A percentile compares a stretch with the other conserved stretches of the same genome.
Conservation (phyloP, 768 basidiomycete species). For the Rhizopogon vinicolor region DNA sequence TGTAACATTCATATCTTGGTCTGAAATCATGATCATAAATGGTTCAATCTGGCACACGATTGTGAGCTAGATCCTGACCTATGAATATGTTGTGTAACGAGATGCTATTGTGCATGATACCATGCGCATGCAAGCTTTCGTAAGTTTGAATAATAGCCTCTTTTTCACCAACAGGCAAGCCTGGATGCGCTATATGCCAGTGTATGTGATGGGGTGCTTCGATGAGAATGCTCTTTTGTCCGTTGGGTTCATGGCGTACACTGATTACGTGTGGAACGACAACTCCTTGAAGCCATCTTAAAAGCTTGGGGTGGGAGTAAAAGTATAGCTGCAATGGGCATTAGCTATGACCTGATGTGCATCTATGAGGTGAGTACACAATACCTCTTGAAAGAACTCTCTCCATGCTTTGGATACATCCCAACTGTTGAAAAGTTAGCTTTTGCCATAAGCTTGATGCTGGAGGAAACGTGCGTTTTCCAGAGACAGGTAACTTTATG, state of each 20-base stretch:
- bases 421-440: not conserved
- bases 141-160: constrained; percentile 14
- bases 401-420: not conserved
- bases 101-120: constrained; percentile 17
- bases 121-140: constrained; percentile 12
- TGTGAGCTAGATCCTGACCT: constrained; percentile 5
- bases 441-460: not conserved
- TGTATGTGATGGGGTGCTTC: constrained; percentile 13
- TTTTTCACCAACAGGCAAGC: constrained; percentile 8
- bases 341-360: not conserved
- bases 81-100: constrained; percentile 14
- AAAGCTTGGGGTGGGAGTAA: constrained; percentile 10
- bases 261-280: constrained; percentile 13
- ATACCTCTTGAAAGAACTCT: constrained; percentile 8
- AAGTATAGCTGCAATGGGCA: constrained; percentile 9
- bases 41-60: not conserved
- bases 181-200: constrained; percentile 14
- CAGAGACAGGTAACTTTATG: constrained; percentile 8
- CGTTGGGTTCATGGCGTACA: constrained; percentile 4
- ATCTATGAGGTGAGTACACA: not conserved
- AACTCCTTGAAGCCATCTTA: constrained; percentile 19
- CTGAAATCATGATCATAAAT: not conserved
- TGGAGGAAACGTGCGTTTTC: constrained; percentile 7
- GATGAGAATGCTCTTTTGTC: constrained; percentile 12
- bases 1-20: not conserved